Evolutionary conservation across 805 yeast species (phyloP).

Genomic region (Yamadazyma paraphyllophila): DNA sequence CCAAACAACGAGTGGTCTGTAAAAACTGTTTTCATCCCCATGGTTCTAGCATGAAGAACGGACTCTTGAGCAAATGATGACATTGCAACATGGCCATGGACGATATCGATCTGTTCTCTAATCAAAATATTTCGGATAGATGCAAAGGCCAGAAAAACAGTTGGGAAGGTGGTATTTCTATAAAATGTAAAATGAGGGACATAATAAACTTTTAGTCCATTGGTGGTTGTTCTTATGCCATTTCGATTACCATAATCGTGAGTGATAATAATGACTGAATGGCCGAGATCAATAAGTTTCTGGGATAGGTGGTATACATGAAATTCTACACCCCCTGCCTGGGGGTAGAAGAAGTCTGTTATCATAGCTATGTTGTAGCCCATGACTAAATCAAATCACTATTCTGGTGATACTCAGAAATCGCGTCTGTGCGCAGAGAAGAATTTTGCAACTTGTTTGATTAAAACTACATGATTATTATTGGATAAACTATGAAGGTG

Average conservation of each 20-base stretch:
- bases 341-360: constrained; percentile 96
- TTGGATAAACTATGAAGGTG: too few relatives aligned
- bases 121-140: constrained; percentile 78
- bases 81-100: constrained; percentile 94
- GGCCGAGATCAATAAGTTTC: constrained; percentile 75
- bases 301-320: constrained; percentile 92
- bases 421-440: constrained; percentile 1
- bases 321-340: constrained; percentile 96
- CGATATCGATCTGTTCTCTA: constrained; percentile 81
- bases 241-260: constrained; percentile 82
- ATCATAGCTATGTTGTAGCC: constrained; percentile 56
- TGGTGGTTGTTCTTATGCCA: constrained; percentile 80
- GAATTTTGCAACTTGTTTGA: not conserved
- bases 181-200: constrained; percentile 80
- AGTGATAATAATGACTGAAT: constrained; percentile 80
- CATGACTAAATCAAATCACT: not conserved
- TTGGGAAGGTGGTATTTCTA: constrained; percentile 82
- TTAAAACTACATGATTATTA: not conserved
- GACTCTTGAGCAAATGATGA: constrained; percentile 87
- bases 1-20: constrained; percentile 97
- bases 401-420: too few relatives aligned
- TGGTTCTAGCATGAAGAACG: constrained; percentile 83
- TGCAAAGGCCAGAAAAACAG: constrained; percentile 87
- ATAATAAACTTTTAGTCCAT: constrained; percentile 91
- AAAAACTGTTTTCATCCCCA: constrained; percentile 89